Conservation (phyloP, 2,329 filamentous ascomycete genomes). For the Colletotrichum siamense region DNA sequence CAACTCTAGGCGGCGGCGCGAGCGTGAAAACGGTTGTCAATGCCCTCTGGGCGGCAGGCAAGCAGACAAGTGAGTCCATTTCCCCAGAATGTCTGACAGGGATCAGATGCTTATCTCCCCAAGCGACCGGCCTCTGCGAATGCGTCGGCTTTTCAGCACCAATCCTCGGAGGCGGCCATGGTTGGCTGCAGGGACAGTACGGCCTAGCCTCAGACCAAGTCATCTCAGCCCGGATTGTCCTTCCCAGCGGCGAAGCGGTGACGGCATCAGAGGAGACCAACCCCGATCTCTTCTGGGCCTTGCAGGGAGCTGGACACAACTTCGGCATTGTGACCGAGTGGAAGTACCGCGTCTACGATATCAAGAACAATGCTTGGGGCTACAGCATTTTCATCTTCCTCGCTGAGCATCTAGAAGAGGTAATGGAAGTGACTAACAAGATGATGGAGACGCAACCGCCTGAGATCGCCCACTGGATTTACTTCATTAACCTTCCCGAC, state of each 20-base stretch:
- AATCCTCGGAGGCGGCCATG: constrained; percentile 23
- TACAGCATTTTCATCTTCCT: constrained; percentile 27
- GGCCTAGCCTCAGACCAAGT: constrained; percentile 35
- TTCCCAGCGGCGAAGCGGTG: constrained; percentile 27
- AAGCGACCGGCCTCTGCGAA: constrained; percentile 29
- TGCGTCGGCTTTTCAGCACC: constrained; percentile 29
- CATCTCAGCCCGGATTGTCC: constrained; percentile 34
- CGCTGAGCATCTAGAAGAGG: constrained; percentile 30
- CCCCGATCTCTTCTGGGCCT: constrained; percentile 51
- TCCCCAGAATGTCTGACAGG: not conserved
- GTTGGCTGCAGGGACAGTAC: constrained; percentile 15
- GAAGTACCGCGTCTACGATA: constrained; percentile 33
- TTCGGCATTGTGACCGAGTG: constrained; percentile 54
- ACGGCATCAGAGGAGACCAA: constrained; percentile 29
- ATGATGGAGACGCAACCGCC: constrained; percentile 31
- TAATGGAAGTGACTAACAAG: constrained; percentile 38
- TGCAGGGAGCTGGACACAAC: constrained; percentile 57
- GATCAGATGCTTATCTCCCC: not conserved
- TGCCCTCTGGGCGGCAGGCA: not conserved
- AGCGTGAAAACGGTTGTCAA: constrained; percentile 14
- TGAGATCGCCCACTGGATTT: constrained; percentile 30
- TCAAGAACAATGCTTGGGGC: constrained; percentile 27
- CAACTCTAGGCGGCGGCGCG: constrained; percentile 22
- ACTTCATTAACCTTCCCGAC: constrained; percentile 38
- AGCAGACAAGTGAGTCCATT: not conserved